phyloP scores from a whole-genome alignment of 2,329 filamentous ascomycete species.

The Fusarium sublunatum region DNA sequence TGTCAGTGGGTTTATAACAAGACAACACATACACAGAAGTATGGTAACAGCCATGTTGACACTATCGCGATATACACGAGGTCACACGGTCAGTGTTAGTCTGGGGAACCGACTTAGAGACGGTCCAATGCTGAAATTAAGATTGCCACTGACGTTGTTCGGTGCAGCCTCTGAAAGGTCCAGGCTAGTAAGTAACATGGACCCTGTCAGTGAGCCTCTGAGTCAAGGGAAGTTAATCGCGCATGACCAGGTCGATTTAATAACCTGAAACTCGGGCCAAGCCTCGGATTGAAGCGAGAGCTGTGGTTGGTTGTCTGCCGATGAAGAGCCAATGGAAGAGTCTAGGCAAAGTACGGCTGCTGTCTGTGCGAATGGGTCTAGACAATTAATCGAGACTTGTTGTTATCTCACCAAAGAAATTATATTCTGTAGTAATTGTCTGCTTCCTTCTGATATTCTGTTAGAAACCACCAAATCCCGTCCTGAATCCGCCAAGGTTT shows the following conservation, averaged over 20 bases:
- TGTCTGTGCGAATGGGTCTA: slow-evolving; percentile 1
- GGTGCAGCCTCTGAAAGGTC: slow-evolving; percentile 9
- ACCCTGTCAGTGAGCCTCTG: no score
- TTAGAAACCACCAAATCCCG: not conserved
- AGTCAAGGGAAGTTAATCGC: slow-evolving; percentile 18
- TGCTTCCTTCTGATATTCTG: not conserved
- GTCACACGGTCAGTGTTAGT: not conserved
- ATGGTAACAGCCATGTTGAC: not conserved
- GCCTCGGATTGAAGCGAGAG: slow-evolving; percentile 8
- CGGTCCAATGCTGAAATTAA: slow-evolving; percentile 27
- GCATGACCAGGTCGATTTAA: slow-evolving; percentile 32
- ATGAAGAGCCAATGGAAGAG: slow-evolving; percentile 7
- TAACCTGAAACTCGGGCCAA: slow-evolving; percentile 37
- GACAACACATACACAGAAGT: not conserved
- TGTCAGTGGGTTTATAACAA: slow-evolving; percentile 13
- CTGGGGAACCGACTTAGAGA: slow-evolving; percentile 15
- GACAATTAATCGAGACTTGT: not conserved
- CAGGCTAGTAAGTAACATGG: no score
- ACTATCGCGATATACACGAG: not conserved
- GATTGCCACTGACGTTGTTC: slow-evolving; percentile 37
- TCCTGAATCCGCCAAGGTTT: slow-evolving; percentile 6
- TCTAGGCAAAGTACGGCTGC: no score
- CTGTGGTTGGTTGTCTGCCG: slow-evolving; percentile 11
- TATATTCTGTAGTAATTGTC: not conserved
- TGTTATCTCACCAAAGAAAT: not conserved